phyloP scores from a whole-genome alignment of 1,284 basidiomycete genomes.

The Violaceomyces palustris region DNA sequence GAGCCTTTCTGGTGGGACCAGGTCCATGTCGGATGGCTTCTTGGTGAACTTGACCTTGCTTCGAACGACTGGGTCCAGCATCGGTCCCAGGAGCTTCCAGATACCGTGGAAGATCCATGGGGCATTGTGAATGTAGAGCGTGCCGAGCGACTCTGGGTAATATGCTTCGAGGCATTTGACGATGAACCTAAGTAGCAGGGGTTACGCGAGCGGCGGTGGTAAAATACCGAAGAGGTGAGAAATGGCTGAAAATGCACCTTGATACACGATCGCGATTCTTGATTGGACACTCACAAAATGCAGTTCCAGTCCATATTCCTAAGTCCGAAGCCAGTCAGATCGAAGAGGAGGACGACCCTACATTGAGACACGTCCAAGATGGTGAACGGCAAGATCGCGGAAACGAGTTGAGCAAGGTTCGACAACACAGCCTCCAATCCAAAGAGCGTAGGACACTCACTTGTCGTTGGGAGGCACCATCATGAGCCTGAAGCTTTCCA shows the following conservation, averaged over 20 bases:
- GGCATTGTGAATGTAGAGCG: constrained; percentile 52
- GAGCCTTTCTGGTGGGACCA: constrained; percentile 39
- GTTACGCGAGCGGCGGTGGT: no score
- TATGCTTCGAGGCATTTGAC: constrained; percentile 52
- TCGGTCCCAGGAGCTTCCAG: constrained; percentile 49
- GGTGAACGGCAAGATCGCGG: no score
- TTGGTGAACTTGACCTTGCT: constrained; percentile 49
- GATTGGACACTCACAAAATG: no score
- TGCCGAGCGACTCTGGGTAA: constrained; percentile 53
- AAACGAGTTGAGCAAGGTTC: no score
- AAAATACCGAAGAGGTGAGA: no score
- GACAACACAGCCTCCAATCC: no score
- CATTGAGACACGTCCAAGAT: no score
- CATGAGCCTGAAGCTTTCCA: constrained; percentile 52
- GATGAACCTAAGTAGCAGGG: constrained; percentile 28
- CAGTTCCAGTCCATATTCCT: constrained; percentile 49
- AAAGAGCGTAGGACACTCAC: no score
- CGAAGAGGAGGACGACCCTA: constrained; percentile 50
- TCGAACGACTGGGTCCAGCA: constrained; percentile 50
- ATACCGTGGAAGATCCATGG: constrained; percentile 54
- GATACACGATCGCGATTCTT: no score
- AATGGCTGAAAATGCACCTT: no score
- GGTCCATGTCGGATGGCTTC: constrained; percentile 43
- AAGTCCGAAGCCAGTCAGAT: constrained; percentile 50
- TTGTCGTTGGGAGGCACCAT: constrained; percentile 53